Conservation (phyloP, 2,329 filamentous ascomycete genomes). For the Pyrenophora teres region DNA sequence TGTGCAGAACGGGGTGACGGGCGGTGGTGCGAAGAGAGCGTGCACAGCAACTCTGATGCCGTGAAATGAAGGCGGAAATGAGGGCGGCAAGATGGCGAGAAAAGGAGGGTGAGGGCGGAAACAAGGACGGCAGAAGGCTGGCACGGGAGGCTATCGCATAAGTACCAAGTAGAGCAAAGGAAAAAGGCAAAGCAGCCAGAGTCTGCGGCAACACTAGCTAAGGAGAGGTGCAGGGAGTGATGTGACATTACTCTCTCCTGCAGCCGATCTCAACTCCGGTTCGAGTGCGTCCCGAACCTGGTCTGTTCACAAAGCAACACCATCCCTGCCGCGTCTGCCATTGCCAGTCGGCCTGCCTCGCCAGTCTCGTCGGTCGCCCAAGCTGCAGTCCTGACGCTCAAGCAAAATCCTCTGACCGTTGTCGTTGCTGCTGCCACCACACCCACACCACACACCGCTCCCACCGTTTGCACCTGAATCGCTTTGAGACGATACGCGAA, state of each 20-base stretch:
- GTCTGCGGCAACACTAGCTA: constrained; percentile 10
- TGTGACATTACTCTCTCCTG: constrained; percentile 1
- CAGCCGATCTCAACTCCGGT: constrained; percentile 14
- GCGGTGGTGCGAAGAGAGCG: constrained; percentile 10
- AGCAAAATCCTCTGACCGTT: too few species aligned
- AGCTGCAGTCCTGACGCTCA: too few species aligned
- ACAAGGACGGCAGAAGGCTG: constrained; percentile 9
- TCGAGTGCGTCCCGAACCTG: constrained; percentile 12
- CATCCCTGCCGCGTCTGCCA: constrained; percentile 3
- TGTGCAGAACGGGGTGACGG: constrained; percentile 2
- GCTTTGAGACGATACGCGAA: constrained; percentile 12
- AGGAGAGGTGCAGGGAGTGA: not conserved
- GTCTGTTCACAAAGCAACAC: constrained; percentile 13
- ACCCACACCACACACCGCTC: constrained; percentile 2
- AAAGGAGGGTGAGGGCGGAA: constrained; percentile 9
- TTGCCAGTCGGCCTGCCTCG: not conserved
- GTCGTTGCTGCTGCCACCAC: not conserved
- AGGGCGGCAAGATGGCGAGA: constrained; percentile 6
- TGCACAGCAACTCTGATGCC: constrained; percentile 14
- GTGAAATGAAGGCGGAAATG: not conserved
- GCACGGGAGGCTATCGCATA: constrained; percentile 14
- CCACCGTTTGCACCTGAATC: constrained; percentile 10
- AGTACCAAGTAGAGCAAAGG: constrained; percentile 1
- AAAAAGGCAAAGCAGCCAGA: constrained; percentile 9
- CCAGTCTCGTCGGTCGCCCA: too few species aligned